Evolutionary conservation across 2,329 filamentous ascomycete species (phyloP), one percentile per base, ranked within the genome.

Genomic region (Paradendryphiella salina): DNA sequence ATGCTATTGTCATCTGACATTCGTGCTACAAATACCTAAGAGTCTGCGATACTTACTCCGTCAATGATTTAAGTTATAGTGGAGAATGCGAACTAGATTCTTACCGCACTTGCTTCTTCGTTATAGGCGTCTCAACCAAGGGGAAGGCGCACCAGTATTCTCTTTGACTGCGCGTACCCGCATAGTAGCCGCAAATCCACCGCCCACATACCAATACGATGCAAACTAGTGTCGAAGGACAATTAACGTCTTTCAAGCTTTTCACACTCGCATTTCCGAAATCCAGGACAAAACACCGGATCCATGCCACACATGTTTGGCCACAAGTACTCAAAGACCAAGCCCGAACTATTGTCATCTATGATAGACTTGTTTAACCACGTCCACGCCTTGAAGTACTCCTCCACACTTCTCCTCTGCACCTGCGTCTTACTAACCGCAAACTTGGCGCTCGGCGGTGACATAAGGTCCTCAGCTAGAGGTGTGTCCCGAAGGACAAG

Each of bases 381-480:
- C 15, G 54, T 45, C 53, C 63, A 63, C 15, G 50, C 60, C 33
- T 58, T 47, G 49, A 61, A 52, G 41, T 73, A 74, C 23, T 72
- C 68, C 5, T 54, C 51, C 39, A 67, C 58, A 15, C 61, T 53
- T 18, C 64, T 41, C 47, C 57, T 57, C 44, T 56, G 47, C 3
- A 74, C 56, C 50, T 70, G 65, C 17, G 52, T 55, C 20, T 46
- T 59, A 13, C 57, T 64, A 2, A 74, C 72, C 8, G 64, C 73
- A 48, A 74, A 74, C 37, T 70, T 65, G 2, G 62, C 62, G 41
- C 71, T 80, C 53, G 79, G 80, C 8, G 74, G 72, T 2, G 74
- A 71, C 1, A 73, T 78, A 13, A 82, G 71, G 15, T 67, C 59
- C 11, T 75, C 63, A 0, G 79, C 79, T 1, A 74, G 59, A 4